Evolutionary conservation across 1,139 yeast species (phyloP), one percentile per base, ranked within the genome.

Genomic region (Maudiozyma humilis): DNA sequence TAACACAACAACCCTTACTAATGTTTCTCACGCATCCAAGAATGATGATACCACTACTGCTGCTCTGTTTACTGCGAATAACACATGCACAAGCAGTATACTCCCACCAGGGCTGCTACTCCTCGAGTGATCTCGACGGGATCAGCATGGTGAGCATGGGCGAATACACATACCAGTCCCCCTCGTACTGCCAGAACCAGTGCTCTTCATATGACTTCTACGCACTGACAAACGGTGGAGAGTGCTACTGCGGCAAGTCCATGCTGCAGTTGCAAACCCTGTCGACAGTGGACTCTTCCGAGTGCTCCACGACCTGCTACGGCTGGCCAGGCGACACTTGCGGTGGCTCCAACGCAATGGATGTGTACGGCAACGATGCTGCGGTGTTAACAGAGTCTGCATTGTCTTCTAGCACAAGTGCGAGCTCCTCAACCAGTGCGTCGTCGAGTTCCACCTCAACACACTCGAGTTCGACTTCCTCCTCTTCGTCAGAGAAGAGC

Each of bases 181-280:
- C 79, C 1, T 64, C 69, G 5, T 60, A 67, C 45, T 82, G 89
- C 61, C 53, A 71, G 3, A 40, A 44, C 0, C 53, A 57, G 38
- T 82, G 89, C 61, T 62, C 73, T 3, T 62, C 65, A 20, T 70
- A 66, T 46, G 65, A 77, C 3, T 70, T 80, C 18, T 78, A 76
- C 8, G 88, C 83, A 1, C 61, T 79, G 32, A 59, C 69, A 8
- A 57, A 68, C 45, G 86, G 87, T 2, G 61, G 69, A 25, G 59
- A 68, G 18, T 82, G 89, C 56, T 80, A 72, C 56, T 82, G 89
- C 63, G 87, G 85, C 29, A 63, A 70, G 49, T 50, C 66, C 2
- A 7, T 43, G 12, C 19, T 36, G 12, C 25, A 30, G 12, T 30
- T 42, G 8, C 6, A 39, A 15, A 6, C 25, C 4, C 17, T 48